These are phyloP conservation scores for Bothriochloa decipiens DNA, from an alignment of 176 grass and related monocot genomes.

Conservation along the genomic window DNA sequence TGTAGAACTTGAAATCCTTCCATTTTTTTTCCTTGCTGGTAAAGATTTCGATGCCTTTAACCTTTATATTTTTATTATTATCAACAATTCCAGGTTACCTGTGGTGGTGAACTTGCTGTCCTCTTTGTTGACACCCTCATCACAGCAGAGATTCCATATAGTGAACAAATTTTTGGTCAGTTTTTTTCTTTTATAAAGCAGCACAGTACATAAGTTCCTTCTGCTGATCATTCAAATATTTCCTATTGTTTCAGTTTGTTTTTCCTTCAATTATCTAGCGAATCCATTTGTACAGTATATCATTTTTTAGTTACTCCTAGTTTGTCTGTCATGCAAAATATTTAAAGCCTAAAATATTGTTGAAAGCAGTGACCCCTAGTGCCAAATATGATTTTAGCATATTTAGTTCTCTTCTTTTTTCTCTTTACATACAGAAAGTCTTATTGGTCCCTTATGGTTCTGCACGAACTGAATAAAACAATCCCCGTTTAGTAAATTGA, in stretches of 20 bases:
- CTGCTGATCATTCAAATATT: not conserved
- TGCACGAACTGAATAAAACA: constrained; percentile 28
- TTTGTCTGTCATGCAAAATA: not conserved
- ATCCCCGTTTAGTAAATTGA: constrained; percentile 16
- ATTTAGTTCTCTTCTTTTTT: not conserved
- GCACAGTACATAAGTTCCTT: not conserved
- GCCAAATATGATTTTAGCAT: not conserved
- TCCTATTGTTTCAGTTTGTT: not conserved
- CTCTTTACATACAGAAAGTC: constrained; percentile 15
- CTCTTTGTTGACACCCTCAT: constrained; percentile 76
- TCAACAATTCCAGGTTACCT: constrained; percentile 76
- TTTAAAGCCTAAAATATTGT: constrained; percentile 19
- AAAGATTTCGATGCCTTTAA: not conserved
- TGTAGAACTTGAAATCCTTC: constrained; percentile 25
- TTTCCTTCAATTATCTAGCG: not conserved
- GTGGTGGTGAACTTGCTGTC: constrained; percentile 77
- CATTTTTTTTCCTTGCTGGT: constrained; percentile 33
- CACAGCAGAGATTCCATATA: constrained; percentile 63
- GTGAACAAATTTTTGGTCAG: constrained; percentile 78
- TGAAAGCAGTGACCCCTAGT: not conserved
- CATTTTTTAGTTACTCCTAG: constrained; percentile 22
- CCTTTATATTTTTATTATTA: constrained; percentile 8
- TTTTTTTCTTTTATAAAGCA: constrained; percentile 37
- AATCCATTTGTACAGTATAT: constrained; percentile 14
- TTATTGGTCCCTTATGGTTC: constrained; percentile 9